Base-by-base conservation (phyloP, 164 flowering plant species). In the Macadamia integrifolia region DNA sequence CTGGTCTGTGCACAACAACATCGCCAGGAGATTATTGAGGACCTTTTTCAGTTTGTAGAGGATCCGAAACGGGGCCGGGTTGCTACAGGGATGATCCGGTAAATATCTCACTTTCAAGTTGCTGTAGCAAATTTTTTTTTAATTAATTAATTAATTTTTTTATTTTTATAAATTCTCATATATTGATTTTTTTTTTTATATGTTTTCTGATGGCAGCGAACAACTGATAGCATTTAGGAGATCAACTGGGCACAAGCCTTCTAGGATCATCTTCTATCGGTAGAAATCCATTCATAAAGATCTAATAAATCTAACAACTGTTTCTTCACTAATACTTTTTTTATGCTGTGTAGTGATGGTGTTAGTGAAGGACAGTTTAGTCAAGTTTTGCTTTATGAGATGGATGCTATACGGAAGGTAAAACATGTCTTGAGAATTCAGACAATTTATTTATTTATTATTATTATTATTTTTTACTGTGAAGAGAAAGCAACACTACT, bases 201-300 rank as follows among this genome's bases (percentile, higher is more conserved):
- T 14, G 61, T 42, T 61, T 46, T 46, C 13, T 46, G 50, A 46
- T 46, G 13, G 9, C 83, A 91, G 97, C 81, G 96, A 94, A 31
- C 80, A 73, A 1, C 65, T 94, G 56, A 77, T 78, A 3, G 82
- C 92, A 2, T 94, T 87, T 52, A 57, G 65, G 12, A 80, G 49
- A 44, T 58, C 85, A n/a, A 90, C 90, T 9, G 67, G 74, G 0
- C 63, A 30, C 0, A 89, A 86, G 66, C 97, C 98, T 17, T 64
- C 73, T 6, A 71, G 98, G 59, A 91, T 91, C 28, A 88, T 94
- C 17, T 94, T 91, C 64, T 94, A 86, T 72, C 81, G 98, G 98
- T 84, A 60, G 1, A 35, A 44, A 14, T 60, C 35, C 10, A 3
- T 14, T 64, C 9, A 2, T 11, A 11, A 11, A 11, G 15, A 3